Evolutionary conservation across 495 filamentous ascomycete genomes (phyloP), one percentile per base, ranked within the genome.

Genomic region (Letharia lupina): DNA sequence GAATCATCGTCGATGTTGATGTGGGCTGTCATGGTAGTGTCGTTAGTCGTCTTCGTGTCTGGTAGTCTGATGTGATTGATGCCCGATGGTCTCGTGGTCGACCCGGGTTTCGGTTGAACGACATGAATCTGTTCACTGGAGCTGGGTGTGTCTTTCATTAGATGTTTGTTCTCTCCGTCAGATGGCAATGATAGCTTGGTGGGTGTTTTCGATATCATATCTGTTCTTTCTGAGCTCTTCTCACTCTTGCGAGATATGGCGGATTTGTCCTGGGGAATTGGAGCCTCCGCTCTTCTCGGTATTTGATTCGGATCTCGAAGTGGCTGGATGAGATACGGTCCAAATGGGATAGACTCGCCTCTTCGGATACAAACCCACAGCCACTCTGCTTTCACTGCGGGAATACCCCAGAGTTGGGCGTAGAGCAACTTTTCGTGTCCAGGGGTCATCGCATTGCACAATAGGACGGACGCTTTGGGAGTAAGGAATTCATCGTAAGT

Each of bases 371-470:
- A 93, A 60, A 86, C 83, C 85, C 88, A 91, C 4, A 98, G 78
- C 94, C 94, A 98, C 18, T 86, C 84, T 7, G 82, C 82, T 9
- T 81, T 84, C 28, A 98, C 89, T 3, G 91, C 85, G 35, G 91
- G 89, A 11, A 97, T 86, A 16, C 82, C 81, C 79, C 91, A 90
- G 67, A 83, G 78, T 35, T 81, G 66, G 1, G 92, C 89, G 75
- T 89, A 85, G 16, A 86, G 80, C 18, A 94, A 78, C 71, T 98
- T 98, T 67, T 93, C 88, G 48, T 83, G 80, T 60, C 84, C 87
- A n/a, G 85, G 77, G 23, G 73, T 73, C 47, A 82, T 72, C 3
- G 84, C 77, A 4, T 85, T 83, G 71, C 88, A 89, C 16, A 96
- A 73, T 3, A 96, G 78, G 41, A 96, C 77, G 3, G 88, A 89